Base-by-base conservation (phyloP, 371 early-diverging fungal genomes). In the Batkoa obscura region DNA sequence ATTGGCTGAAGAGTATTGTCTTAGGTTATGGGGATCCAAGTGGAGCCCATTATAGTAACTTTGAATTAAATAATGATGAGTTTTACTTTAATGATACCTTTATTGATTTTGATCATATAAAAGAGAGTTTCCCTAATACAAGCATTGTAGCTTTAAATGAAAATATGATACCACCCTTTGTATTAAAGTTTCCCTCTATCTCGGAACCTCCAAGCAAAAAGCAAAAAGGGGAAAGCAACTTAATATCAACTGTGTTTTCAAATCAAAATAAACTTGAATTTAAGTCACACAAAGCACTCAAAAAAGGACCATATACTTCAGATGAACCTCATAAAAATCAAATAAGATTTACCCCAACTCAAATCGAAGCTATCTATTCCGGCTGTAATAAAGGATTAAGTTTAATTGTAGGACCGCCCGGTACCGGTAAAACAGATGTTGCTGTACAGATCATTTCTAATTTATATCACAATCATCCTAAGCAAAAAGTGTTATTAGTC, bases 341-440 rank as follows among this genome's bases (percentile, higher is more conserved):
- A n/a, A 71, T 94, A 2, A 68, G 72, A 42, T 94, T 94, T 60
- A 94, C 96, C 1, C 80, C 87, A 0, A 67, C 75, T 8, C 94
- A 95, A 68, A 87, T 82, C 15, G 79, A 81, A 43, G 88, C 95
- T 0, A 90, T 97, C 56, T 74, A 70, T 47, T 73, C 93, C 10
- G 94, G 92, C 38, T 72, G 78, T 47, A 80, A 75, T 43, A 78
- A 74, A 13, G 97, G 97, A 0, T 67, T 94, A 39, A 90, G 94
- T 0, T 63, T 97, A 69, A 74, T 94, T 1, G 90, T 89, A 4
- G 98, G 98, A 41, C 93, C 94, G 46, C 95, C 97, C 2, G 97
- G 92, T 38, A 88, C 96, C 6, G 98, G 97, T 41, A 96, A 96
- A 65, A 94, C 96, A 0, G 92, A 91, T 63, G 87, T 91, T 2